Base-by-base conservation (phyloP, 495 filamentous ascomycete species). In the Penicillium roqueforti region DNA sequence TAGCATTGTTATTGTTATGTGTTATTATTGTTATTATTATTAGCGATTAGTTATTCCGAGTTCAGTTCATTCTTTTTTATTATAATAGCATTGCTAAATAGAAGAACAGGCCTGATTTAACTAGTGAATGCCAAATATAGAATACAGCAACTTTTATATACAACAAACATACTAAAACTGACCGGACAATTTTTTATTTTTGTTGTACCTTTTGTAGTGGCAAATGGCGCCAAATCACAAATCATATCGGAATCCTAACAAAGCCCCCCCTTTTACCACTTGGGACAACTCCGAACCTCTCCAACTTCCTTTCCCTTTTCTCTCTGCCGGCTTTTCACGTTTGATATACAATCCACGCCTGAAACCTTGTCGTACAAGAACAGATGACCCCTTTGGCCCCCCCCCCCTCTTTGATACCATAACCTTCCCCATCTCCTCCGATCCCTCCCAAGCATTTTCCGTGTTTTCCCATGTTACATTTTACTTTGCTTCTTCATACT, bases 161-260 rank as follows among this genome's bases (percentile, higher is more conserved):
- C n/a, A n/a, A n/a, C n/a, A n/a, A 5, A 39, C 38, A 50, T 50
- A 50, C 36, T 8, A 9, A 11, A 28, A 38, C 22, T 16, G 20
- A 36, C 11, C 57, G 52, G 50, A 61, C 51, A 16, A 37, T 56
- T 53, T 53, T 49, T 41, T 53, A 7, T 20, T 47, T 34, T 47
- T 47, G 13, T 46, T 25, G 13, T 38, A 49, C 51, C 53, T 47
- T 55, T 57, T 57, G 59, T 62, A 59, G 62, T 62, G 62, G 62
- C 62, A 53, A 50, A 26, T 39, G 34, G 54, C 41, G 48, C 42
- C 59, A 59, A 65, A 62, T 55, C 49, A 61, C 55, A 41, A 62
- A 51, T 53, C 25, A 36, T 36, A 59, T 60, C 51, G 48, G 41
- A 48, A 29, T 40, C 51, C 32, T 48, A 18, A 47, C 2, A 8